These are phyloP conservation scores for Bruguiera sexangula DNA, from an alignment of 345 rosid species.

Conservation along the genomic window DNA sequence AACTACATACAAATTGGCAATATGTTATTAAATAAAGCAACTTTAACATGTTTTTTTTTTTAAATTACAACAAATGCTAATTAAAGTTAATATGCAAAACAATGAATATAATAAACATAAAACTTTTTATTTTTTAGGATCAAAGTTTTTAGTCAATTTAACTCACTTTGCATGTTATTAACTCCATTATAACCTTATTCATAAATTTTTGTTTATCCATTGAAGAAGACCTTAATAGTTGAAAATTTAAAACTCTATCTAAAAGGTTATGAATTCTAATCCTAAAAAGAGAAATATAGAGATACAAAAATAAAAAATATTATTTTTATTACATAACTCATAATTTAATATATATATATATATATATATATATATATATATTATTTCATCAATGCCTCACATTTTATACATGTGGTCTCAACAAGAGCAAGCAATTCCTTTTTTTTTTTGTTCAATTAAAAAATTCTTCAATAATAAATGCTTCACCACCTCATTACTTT, in stretches of 20 bases:
- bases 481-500: not conserved
- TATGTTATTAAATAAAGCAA: not conserved
- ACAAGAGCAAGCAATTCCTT: not conserved
- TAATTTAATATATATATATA: not conserved
- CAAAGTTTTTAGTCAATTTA: conserved; percentile 4
- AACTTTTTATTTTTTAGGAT: not conserved
- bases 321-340: not conserved
- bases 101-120: not conserved
- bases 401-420: not conserved
- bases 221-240: too few relatives aligned
- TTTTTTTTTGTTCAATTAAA: not conserved
- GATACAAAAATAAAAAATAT: not conserved
- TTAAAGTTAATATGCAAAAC: not conserved
- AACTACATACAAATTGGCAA: not conserved
- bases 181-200: conserved; percentile 14
- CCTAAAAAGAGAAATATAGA: too few relatives aligned
- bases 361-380: too few relatives aligned
- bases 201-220: not conserved
- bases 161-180: conserved; percentile 5
- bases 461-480: conserved; percentile 3
- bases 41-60: not conserved
- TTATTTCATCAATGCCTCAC: conserved; percentile 9
- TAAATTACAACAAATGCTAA: not conserved
- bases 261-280: too few relatives aligned
- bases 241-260: too few relatives aligned